phyloP scores from a whole-genome alignment of 441 rosid genomes.

The Raphanus hybrid region DNA sequence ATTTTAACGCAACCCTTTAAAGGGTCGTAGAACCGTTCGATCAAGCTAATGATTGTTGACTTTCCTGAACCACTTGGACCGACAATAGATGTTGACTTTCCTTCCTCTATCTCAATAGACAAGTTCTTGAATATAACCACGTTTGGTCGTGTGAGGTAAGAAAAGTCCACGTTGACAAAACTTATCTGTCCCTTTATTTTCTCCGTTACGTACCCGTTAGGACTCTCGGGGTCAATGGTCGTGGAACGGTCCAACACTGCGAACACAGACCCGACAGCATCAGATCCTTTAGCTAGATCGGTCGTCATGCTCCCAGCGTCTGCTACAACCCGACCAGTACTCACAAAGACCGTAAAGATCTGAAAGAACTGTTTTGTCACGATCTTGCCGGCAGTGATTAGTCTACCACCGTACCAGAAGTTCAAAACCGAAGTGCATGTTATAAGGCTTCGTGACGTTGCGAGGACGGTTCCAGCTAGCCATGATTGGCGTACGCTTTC shows the following conservation, averaged over 20 bases:
- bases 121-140: conserved; percentile 56
- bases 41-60: conserved; percentile 65
- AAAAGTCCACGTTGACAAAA: conserved; percentile 56
- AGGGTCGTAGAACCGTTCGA: conserved; percentile 75
- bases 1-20: conserved; percentile 53
- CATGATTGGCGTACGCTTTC: conserved; percentile 71
- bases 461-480: conserved; percentile 70
- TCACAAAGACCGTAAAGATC: conserved; percentile 60
- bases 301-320: conserved; percentile 86
- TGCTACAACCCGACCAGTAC: conserved; percentile 65
- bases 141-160: conserved; percentile 70
- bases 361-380: conserved; percentile 49
- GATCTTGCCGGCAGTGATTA: conserved; percentile 58
- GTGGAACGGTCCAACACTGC: conserved; percentile 61
- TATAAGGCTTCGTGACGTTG: conserved; percentile 52
- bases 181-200: conserved; percentile 53
- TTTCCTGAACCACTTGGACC: conserved; percentile 83
- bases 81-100: conserved; percentile 73
- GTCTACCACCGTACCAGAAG: conserved; percentile 75
- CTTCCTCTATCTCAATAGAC: conserved; percentile 58
- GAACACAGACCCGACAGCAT: conserved; percentile 59
- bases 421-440: conserved; percentile 52
- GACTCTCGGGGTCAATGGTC: conserved; percentile 60
- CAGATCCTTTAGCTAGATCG: conserved; percentile 59
- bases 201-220: conserved; percentile 40